Conservation (phyloP, 768 basidiomycete species). For the Lactarius sp. region DNA sequence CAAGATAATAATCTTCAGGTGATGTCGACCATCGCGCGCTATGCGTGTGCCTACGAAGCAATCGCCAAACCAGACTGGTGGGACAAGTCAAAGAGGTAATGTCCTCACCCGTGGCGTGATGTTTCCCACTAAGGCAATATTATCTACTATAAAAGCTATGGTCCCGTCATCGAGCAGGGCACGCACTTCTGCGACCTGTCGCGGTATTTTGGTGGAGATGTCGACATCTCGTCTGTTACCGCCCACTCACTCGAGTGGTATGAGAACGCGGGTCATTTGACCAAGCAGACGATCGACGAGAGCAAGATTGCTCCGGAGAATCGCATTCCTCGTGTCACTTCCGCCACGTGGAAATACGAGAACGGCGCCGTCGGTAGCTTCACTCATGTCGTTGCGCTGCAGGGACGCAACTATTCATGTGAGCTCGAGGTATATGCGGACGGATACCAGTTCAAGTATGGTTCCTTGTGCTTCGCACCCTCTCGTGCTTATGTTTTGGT, state of each 20-base stretch:
- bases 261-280: conserved; percentile 81
- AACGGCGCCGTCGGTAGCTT: conserved; percentile 92
- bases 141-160: conserved; percentile 44
- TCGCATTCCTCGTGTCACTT: conserved; percentile 89
- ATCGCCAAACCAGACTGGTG: conserved; percentile 88
- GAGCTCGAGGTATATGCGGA: conserved; percentile 93
- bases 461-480: conserved; percentile 4
- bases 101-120: neutral
- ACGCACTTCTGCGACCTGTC: conserved; percentile 98
- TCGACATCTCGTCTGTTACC: conserved; percentile 71
- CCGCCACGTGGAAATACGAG: conserved; percentile 95
- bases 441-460: conserved; percentile 81
- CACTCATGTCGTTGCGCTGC: conserved; percentile 85
- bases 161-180: conserved; percentile 85
- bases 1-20: conserved; percentile 90
- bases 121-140: neutral
- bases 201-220: conserved; percentile 95
- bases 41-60: conserved; percentile 80
- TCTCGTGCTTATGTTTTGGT: conserved; percentile 13
- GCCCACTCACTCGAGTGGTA: conserved; percentile 93
- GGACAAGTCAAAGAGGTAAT: conserved; percentile 81
- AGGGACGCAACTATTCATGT: conserved; percentile 90
- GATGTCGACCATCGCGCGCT: conserved; percentile 94
- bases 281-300: conserved; percentile 82
- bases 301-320: conserved; percentile 77